Evolutionary conservation across 1,139 yeast genomes (phyloP).

Genomic region (Trichomonascaceae sp.): DNA sequence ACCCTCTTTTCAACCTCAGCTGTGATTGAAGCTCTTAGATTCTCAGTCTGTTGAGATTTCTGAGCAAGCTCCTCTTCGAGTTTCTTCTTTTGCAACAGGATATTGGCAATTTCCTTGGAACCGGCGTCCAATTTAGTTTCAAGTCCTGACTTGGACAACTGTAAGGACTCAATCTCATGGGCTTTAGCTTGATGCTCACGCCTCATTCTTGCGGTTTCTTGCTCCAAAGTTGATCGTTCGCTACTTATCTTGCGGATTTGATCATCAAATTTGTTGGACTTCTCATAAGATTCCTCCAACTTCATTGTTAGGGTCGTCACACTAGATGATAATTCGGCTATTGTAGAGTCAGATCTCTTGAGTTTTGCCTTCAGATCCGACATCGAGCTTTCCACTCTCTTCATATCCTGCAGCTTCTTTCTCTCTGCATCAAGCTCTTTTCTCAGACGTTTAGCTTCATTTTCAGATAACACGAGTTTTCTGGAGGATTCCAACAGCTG

Average conservation of each 20-base stretch:
- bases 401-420: slow-evolving; percentile 18
- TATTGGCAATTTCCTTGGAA: slow-evolving; percentile 7
- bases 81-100: slow-evolving; percentile 26
- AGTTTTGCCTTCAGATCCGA: slow-evolving; percentile 37
- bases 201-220: slow-evolving; percentile 21
- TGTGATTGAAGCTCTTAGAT: slow-evolving; percentile 30
- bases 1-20: slow-evolving; percentile 42
- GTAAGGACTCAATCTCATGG: slow-evolving; percentile 19
- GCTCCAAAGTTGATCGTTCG: slow-evolving; percentile 38
- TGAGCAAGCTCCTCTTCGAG: slow-evolving; percentile 21
- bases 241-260: slow-evolving; percentile 29
- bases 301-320: slow-evolving; percentile 17
- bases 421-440: slow-evolving; percentile 23
- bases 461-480: slow-evolving; percentile 16
- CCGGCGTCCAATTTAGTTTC: slow-evolving; percentile 16
- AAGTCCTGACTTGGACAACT: slow-evolving; percentile 26
- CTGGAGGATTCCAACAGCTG: slow-evolving; percentile 14
- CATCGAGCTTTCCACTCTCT: slow-evolving; percentile 24
- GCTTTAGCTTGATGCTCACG: slow-evolving; percentile 22
- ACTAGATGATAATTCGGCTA: slow-evolving; percentile 19
- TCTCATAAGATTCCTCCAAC: slow-evolving; percentile 21
- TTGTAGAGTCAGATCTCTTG: slow-evolving; percentile 29
- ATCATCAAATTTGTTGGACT: slow-evolving; percentile 20
- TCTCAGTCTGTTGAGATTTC: slow-evolving; percentile 32
- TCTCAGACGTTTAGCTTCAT: slow-evolving; percentile 19